Evolutionary conservation across 345 rosid species (phyloP).

Genomic region (Gossypium raimondii): DNA sequence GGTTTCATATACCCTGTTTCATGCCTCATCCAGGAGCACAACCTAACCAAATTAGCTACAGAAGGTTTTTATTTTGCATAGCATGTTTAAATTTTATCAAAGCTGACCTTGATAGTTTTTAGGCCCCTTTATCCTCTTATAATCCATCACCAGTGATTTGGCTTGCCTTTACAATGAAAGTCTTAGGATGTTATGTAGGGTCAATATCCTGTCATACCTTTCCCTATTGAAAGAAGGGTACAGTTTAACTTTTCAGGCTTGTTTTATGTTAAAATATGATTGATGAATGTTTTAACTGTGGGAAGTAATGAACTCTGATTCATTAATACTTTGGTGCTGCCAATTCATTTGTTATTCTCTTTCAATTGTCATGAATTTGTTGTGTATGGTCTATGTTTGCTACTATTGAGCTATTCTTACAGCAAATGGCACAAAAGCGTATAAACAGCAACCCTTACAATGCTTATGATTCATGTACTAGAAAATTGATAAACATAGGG

Average conservation of each 20-base stretch:
- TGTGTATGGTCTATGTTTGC: no score
- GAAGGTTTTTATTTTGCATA: conserved; percentile 32
- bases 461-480: background rate
- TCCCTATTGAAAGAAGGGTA: conserved; percentile 23
- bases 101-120: conserved; percentile 31
- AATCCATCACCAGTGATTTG: conserved; percentile 11
- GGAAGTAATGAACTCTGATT: background rate
- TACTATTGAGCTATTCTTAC: background rate
- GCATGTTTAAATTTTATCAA: conserved; percentile 28
- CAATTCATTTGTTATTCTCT: background rate
- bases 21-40: conserved; percentile 25
- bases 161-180: conserved; percentile 19
- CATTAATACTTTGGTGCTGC: background rate
- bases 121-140: conserved; percentile 21
- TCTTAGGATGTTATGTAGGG: conserved; percentile 22
- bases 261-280: conserved; percentile 11
- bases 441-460: background rate
- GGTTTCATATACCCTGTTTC: conserved; percentile 13
- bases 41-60: conserved; percentile 45
- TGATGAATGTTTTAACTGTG: background rate
- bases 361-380: background rate
- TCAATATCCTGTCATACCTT: conserved; percentile 19
- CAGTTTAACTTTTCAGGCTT: conserved; percentile 4
- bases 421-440: background rate
- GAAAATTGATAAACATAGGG: background rate